A percentile compares a stretch with the other conserved stretches of the same genome.
Conservation (phyloP, 2,329 filamentous ascomycete species). For the Beauveria sp. region DNA sequence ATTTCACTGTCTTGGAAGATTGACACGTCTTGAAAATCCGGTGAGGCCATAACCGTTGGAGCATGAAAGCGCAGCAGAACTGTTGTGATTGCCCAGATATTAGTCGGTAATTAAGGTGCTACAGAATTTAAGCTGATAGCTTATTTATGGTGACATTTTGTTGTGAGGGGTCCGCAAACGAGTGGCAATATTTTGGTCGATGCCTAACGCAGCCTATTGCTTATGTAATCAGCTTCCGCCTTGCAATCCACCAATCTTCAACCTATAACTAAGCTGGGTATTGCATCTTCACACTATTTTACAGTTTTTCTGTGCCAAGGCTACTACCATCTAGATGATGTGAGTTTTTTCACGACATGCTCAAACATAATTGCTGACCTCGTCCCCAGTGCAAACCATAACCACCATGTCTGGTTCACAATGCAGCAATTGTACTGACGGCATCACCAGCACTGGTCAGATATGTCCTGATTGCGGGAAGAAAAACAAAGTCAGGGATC, state of each 20-base stretch:
- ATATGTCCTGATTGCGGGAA: not conserved
- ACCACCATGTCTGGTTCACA: not conserved
- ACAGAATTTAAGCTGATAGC: not conserved
- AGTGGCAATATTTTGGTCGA: not conserved
- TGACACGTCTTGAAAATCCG: constrained; percentile 1
- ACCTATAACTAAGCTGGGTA: not conserved
- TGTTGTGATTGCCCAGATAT: not conserved
- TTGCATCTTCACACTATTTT: not conserved
- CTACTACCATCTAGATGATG: not conserved
- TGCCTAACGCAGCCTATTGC: not conserved
- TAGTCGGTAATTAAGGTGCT: not conserved
- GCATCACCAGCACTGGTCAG: not conserved
- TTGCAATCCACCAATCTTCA: not conserved
- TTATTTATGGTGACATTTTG: not conserved
- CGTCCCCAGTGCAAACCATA: not conserved
- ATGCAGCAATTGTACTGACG: not conserved
- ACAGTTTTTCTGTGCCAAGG: not conserved
- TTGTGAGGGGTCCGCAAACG: not conserved
- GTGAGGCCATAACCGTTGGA: not conserved
- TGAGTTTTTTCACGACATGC: not conserved
- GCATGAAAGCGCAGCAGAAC: not conserved
- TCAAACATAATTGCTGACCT: not conserved
- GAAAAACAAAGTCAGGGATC: not conserved
- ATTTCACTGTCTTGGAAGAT: not conserved
- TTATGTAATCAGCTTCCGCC: not conserved